These are phyloP conservation scores for Russula abietina DNA, from an alignment of 768 basidiomycete genomes.

Conservation along the genomic window DNA sequence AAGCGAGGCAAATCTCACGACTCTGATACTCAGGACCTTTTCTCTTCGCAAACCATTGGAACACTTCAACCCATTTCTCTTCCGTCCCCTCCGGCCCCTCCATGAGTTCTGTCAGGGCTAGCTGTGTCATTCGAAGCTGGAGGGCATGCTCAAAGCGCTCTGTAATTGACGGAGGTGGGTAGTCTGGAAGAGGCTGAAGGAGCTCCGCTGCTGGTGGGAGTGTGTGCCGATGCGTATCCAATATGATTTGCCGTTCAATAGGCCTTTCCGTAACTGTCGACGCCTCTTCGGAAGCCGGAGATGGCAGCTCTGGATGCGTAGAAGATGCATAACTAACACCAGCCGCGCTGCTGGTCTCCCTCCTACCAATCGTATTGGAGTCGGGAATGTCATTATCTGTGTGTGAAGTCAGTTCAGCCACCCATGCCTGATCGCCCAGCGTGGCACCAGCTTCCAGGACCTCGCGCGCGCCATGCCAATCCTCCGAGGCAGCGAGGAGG, in stretches of 20 bases:
- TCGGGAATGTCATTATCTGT: constrained; percentile 7
- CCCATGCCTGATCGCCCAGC: constrained; percentile 39
- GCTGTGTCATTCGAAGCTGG: constrained; percentile 82
- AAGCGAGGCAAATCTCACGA: constrained; percentile 13
- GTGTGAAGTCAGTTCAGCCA: constrained; percentile 23
- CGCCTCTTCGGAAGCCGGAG: constrained; percentile 3
- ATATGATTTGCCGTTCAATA: constrained; percentile 20
- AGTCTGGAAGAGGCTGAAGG: constrained; percentile 42
- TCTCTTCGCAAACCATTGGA: constrained; percentile 75
- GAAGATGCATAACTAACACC: background rate
- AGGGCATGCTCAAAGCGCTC: constrained; percentile 73
- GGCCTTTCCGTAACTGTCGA: constrained; percentile 14
- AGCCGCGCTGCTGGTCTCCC: background rate
- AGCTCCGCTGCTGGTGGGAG: constrained; percentile 42
- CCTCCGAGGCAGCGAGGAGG: constrained; percentile 67
- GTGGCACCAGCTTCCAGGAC: constrained; percentile 74
- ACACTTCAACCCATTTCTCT: constrained; percentile 74
- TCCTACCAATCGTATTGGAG: constrained; percentile 8
- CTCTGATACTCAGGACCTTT: constrained; percentile 31
- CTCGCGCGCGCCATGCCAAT: constrained; percentile 71
- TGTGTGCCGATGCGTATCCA: constrained; percentile 30
- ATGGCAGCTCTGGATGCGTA: background rate
- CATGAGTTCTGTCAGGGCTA: constrained; percentile 71
- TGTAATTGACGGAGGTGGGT: constrained; percentile 44
- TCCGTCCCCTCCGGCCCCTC: constrained; percentile 84